These are phyloP conservation scores for Boletus sp. DNA, from an alignment of 1,284 basidiomycete genomes.

Conservation along the genomic window DNA sequence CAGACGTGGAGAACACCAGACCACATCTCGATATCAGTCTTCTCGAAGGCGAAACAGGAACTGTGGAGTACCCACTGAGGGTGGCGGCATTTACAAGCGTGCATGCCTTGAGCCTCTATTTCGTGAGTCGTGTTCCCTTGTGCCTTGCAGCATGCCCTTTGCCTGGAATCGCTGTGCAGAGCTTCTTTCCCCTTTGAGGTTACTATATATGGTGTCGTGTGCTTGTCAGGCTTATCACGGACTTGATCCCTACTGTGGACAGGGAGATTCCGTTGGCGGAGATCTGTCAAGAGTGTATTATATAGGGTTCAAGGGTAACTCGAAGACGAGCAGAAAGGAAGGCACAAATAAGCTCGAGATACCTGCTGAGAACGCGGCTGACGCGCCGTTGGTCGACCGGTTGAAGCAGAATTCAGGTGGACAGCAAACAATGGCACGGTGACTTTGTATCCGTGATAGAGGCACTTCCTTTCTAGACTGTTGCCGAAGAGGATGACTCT, in stretches of 20 bases:
- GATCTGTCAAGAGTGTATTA: constrained; percentile 68
- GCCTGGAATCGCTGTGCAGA: constrained; percentile 8
- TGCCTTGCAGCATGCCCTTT: constrained; percentile 12
- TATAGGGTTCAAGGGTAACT: constrained; percentile 78
- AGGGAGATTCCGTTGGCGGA: constrained; percentile 65
- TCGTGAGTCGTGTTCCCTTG: constrained; percentile 47
- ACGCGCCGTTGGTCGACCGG: constrained; percentile 60
- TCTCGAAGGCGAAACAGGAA: constrained; percentile 60
- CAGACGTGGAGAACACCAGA: constrained; percentile 59
- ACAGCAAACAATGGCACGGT: constrained; percentile 30
- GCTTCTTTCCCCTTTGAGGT: constrained; percentile 16
- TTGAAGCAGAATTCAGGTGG: constrained; percentile 50
- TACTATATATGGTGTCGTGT: constrained; percentile 22
- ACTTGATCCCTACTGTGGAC: constrained; percentile 10
- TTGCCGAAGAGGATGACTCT: too few relatives aligned
- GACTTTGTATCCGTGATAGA: constrained; percentile 10
- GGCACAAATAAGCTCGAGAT: constrained; percentile 61
- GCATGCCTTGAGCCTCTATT: constrained; percentile 69
- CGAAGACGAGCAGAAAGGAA: constrained; percentile 53
- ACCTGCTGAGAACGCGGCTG: constrained; percentile 65
- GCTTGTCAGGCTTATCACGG: constrained; percentile 14
- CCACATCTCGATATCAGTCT: constrained; percentile 70
- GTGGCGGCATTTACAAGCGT: constrained; percentile 73
- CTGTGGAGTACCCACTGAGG: constrained; percentile 73
- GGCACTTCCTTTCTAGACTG: neutral